phyloP scores from a whole-genome alignment of 495 filamentous ascomycete species.

The Tuber calosporum region DNA sequence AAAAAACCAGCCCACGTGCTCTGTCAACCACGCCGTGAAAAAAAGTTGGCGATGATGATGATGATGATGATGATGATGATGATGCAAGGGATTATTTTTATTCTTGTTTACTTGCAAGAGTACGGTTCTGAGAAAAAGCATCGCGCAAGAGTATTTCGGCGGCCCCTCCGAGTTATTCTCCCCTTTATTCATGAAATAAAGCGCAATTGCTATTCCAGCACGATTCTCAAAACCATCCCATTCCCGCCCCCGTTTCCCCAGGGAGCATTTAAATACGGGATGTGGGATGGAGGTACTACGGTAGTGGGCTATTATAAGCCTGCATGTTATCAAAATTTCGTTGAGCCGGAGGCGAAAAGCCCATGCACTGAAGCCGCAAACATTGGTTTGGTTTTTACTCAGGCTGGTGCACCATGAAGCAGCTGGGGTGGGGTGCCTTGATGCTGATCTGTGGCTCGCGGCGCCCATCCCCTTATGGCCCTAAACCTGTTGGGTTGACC shows the following conservation, averaged over 20 bases:
- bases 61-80: conserved; percentile 15
- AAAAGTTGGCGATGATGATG: conserved; percentile 10
- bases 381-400: conserved; percentile 28
- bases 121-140: background rate
- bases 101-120: conserved; percentile 22
- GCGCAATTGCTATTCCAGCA: background rate
- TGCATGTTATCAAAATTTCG: background rate
- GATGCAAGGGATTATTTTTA: conserved; percentile 32
- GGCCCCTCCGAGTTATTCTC: background rate
- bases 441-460: conserved; percentile 22
- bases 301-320: background rate
- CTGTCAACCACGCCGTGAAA: conserved; percentile 28
- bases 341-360: conserved; percentile 27
- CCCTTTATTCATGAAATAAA: background rate
- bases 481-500: conserved; percentile 9
- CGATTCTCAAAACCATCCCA: background rate
- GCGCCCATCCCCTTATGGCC: conserved; percentile 13
- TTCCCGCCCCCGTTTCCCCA: background rate
- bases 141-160: background rate
- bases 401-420: conserved; percentile 11
- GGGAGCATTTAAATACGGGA: background rate
- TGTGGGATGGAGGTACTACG: background rate
- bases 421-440: conserved; percentile 20
- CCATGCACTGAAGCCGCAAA: conserved; percentile 10
- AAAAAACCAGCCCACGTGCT: conserved; percentile 24